phyloP scores from a whole-genome alignment of 352 stramenopile species.

The Phytophthora fragariaefolia region DNA sequence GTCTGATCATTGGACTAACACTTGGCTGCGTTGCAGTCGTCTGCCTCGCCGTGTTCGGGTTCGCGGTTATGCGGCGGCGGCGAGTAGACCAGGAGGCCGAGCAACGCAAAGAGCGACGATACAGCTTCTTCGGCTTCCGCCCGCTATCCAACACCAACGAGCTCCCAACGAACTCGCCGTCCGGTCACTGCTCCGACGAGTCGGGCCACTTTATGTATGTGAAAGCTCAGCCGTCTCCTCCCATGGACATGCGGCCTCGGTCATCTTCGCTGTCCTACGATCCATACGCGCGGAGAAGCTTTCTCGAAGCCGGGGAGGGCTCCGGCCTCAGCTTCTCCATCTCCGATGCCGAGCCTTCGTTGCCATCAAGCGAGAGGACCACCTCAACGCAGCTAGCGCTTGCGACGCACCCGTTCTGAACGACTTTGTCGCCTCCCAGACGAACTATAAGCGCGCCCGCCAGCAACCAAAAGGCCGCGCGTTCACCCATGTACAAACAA shows the following conservation, averaged over 20 bases:
- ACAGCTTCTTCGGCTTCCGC: conserved; percentile 50
- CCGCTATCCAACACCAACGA: conserved; percentile 51
- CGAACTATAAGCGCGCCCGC: too few species aligned
- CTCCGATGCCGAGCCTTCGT: conserved; percentile 32
- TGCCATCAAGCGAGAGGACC: conserved; percentile 20
- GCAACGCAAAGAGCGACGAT: conserved; percentile 29
- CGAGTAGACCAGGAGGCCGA: conserved; percentile 9
- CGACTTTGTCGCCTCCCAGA: too few species aligned
- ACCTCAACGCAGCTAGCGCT: conserved; percentile 19
- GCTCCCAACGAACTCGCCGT: conserved; percentile 46
- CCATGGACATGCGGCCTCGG: conserved; percentile 37
- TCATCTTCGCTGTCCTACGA: conserved; percentile 63
- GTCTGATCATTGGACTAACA: conserved; percentile 46
- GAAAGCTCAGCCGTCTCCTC: conserved; percentile 48
- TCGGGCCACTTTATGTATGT: conserved; percentile 63
- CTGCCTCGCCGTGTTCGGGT: conserved; percentile 36
- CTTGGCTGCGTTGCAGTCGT: conserved; percentile 39
- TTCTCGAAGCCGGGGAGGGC: conserved; percentile 39
- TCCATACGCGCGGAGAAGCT: conserved; percentile 51
- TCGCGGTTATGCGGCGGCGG: conserved; percentile 34
- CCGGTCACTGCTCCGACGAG: conserved; percentile 43
- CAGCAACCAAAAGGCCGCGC: too few species aligned
- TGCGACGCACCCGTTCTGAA: conserved; percentile 30
- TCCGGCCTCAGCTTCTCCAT: conserved; percentile 52
- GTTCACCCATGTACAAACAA: conserved; percentile 20